These are phyloP conservation scores for Pseudogymnoascus sp. DNA, from an alignment of 2,329 filamentous ascomycete species.

Conservation along the genomic window DNA sequence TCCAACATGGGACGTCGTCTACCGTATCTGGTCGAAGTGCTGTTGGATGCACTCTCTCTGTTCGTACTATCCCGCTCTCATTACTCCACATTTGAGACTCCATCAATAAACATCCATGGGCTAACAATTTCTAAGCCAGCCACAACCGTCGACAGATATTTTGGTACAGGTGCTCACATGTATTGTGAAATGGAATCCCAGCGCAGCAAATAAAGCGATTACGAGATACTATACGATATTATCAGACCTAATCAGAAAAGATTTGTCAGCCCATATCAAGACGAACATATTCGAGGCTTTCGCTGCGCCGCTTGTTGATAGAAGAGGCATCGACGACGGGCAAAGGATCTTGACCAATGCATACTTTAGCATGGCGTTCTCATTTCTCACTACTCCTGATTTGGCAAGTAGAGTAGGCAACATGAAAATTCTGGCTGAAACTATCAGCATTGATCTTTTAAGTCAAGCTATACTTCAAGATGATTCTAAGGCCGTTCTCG, in stretches of 20 bases:
- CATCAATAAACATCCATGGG: background rate
- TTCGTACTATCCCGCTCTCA: background rate
- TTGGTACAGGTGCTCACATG: background rate
- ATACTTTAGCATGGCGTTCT: constrained; percentile 25
- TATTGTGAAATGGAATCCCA: constrained; percentile 2
- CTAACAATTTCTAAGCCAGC: background rate
- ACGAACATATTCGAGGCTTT: background rate
- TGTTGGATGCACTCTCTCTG: background rate
- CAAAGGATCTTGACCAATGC: constrained; percentile 10
- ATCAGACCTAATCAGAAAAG: background rate
- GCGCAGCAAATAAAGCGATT: background rate
- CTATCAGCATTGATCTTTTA: constrained; percentile 22
- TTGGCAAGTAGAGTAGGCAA: constrained; percentile 19
- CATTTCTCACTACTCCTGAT: constrained; percentile 27
- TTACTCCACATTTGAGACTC: background rate
- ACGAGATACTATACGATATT: background rate
- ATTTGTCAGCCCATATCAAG: background rate
- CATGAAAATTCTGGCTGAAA: constrained; percentile 21
- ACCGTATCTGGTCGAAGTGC: background rate
- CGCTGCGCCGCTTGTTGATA: background rate
- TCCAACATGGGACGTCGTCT: background rate
- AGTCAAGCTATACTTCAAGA: constrained; percentile 20
- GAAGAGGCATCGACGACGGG: background rate
- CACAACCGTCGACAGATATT: background rate
- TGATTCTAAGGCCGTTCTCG: constrained; percentile 6